Conservation (phyloP, 2,329 filamentous ascomycete species). For the Microcera coccophila region DNA sequence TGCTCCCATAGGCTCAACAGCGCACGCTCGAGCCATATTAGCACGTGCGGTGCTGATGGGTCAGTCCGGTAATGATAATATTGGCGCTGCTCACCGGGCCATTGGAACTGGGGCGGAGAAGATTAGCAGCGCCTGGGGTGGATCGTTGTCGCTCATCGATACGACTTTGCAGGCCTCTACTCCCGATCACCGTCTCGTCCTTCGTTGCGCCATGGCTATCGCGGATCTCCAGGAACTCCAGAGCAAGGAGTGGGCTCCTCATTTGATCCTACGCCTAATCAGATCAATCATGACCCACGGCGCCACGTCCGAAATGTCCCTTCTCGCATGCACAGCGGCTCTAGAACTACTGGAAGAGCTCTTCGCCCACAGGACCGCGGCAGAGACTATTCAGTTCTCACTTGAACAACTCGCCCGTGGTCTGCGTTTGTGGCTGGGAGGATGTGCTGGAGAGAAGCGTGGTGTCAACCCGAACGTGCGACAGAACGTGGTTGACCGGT, state of each 20-base stretch:
- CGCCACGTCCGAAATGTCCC: slow-evolving; percentile 43
- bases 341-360: slow-evolving; percentile 57
- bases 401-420: slow-evolving; percentile 56
- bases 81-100: slow-evolving; percentile 53
- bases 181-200: slow-evolving; percentile 53
- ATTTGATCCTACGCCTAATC: slow-evolving; percentile 46
- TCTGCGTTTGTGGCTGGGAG: slow-evolving; percentile 59
- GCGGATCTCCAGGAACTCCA: slow-evolving; percentile 52
- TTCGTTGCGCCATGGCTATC: slow-evolving; percentile 58
- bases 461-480: slow-evolving; percentile 51
- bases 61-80: slow-evolving; percentile 52
- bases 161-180: slow-evolving; percentile 37
- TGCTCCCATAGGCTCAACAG: slow-evolving; percentile 74
- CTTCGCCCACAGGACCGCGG: slow-evolving; percentile 43
- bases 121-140: slow-evolving; percentile 21
- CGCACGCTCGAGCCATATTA: slow-evolving; percentile 58
- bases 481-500: slow-evolving; percentile 52
- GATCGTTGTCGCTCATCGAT: slow-evolving; percentile 43
- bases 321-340: slow-evolving; percentile 57
- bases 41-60: slow-evolving; percentile 55
- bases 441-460: slow-evolving; percentile 46
- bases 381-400: slow-evolving; percentile 43
- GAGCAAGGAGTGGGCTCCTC: slow-evolving; percentile 31
- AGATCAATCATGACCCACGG: slow-evolving; percentile 45
- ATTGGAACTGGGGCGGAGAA: slow-evolving; percentile 33